Conservation (phyloP, 371 early-diverging fungal species). For the Haplosporangium sp. region DNA sequence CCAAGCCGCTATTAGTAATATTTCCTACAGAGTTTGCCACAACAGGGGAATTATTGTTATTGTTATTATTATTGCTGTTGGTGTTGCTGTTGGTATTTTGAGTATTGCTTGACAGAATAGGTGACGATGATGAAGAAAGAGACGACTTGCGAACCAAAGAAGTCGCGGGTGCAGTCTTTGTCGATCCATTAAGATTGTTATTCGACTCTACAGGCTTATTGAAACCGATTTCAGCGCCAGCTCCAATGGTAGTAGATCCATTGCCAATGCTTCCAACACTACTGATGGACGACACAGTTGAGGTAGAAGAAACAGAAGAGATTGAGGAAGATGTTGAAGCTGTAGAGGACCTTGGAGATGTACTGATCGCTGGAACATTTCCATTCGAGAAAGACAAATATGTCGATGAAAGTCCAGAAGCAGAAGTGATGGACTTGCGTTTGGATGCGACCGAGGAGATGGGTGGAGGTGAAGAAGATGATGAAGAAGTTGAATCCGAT, state of each 20-base stretch:
- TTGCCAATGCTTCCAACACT: conserved; percentile 9
- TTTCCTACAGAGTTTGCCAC: no score
- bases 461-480: not conserved
- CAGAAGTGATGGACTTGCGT: conserved; percentile 19
- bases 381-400: not conserved
- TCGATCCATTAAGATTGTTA: not conserved
- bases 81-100: no score
- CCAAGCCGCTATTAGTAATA: not conserved
- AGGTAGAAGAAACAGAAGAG: conserved; percentile 9
- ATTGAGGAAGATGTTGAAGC: conserved; percentile 12
- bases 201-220: not conserved
- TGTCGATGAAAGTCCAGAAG: conserved; percentile 18
- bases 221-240: conserved; percentile 1
- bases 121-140: not conserved
- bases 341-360: conserved; percentile 13
- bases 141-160: conserved; percentile 15
- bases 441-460: conserved; percentile 16
- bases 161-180: not conserved
- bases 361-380: not conserved
- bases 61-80: not conserved
- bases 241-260: not conserved
- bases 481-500: not conserved
- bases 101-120: no score
- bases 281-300: conserved; percentile 14
- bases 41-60: not conserved